Percentiles rank a stretch among this genome's conserved stretches.
These are phyloP conservation scores for Acer campestre DNA, from an alignment of 345 rosid genomes.

Conservation along the genomic window DNA sequence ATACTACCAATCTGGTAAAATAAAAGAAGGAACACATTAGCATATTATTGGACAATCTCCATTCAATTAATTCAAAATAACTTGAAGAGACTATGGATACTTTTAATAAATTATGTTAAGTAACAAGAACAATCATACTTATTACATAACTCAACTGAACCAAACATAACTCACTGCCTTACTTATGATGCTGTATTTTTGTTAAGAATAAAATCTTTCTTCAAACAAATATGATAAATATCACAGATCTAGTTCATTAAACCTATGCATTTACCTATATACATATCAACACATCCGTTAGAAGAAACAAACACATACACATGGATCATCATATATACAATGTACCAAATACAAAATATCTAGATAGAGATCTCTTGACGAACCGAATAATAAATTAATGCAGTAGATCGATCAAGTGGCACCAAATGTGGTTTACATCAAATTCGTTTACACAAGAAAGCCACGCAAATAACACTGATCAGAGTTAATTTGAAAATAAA, in stretches of 20 bases:
- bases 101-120: background rate
- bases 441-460: background rate
- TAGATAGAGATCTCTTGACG: conserved; percentile 4
- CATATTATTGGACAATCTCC: too few relatives aligned
- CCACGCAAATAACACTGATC: conserved; percentile 1
- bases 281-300: background rate
- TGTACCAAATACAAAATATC: background rate
- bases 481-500: conserved; percentile 13
- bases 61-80: background rate
- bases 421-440: background rate
- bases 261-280: background rate
- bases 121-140: background rate
- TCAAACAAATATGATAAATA: background rate
- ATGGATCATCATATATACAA: background rate
- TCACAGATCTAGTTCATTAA: conserved; percentile 31
- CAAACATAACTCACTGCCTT: background rate
- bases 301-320: background rate
- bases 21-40: background rate
- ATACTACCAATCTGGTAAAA: background rate
- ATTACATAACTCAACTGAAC: background rate
- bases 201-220: background rate
- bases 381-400: conserved; percentile 18
- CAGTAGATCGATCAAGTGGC: conserved; percentile 24
- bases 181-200: background rate
- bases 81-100: background rate